Evolutionary conservation across 1,284 basidiomycete genomes (phyloP).

Genomic region (Melampsora larici-populina): DNA sequence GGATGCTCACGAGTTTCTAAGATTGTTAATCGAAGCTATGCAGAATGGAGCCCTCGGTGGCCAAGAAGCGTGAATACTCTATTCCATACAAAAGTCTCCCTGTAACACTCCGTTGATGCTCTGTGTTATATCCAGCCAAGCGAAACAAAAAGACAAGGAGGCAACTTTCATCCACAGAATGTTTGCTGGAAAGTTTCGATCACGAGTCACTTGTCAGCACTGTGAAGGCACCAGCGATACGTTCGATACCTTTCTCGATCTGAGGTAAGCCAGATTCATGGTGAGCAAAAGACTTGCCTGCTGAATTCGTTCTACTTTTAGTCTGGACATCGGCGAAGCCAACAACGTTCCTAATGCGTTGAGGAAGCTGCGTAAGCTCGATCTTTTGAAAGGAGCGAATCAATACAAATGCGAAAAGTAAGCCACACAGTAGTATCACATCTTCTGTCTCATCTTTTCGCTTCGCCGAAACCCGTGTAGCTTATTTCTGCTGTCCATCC

Average conservation of each 20-base stretch:
- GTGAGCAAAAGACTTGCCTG: background rate
- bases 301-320: background rate
- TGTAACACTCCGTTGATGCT: background rate
- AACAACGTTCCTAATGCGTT: slow-evolving; percentile 71
- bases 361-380: slow-evolving; percentile 74
- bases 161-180: slow-evolving; percentile 91
- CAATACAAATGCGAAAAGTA: slow-evolving; percentile 99
- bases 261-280: slow-evolving; percentile 56
- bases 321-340: slow-evolving; percentile 73
- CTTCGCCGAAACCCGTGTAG: background rate
- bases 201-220: slow-evolving; percentile 80
- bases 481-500: slow-evolving; percentile 23
- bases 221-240: slow-evolving; percentile 91
- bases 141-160: slow-evolving; percentile 64
- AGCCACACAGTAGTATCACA: slow-evolving; percentile 52
- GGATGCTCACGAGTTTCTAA: slow-evolving; percentile 95
- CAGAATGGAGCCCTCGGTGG: slow-evolving; percentile 79
- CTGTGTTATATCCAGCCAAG: slow-evolving; percentile 2
- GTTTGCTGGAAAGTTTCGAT: slow-evolving; percentile 88
- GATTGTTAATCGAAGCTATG: slow-evolving; percentile 86
- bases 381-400: slow-evolving; percentile 80
- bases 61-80: slow-evolving; percentile 64
- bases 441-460: background rate
- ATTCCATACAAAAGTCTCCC: no score
- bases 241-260: slow-evolving; percentile 88